A percentile compares a stretch with the other conserved stretches of the same genome.
Evolutionary conservation across 192 early-diverging fungal species (phyloP).

Genomic region (Podochytrium sp.): DNA sequence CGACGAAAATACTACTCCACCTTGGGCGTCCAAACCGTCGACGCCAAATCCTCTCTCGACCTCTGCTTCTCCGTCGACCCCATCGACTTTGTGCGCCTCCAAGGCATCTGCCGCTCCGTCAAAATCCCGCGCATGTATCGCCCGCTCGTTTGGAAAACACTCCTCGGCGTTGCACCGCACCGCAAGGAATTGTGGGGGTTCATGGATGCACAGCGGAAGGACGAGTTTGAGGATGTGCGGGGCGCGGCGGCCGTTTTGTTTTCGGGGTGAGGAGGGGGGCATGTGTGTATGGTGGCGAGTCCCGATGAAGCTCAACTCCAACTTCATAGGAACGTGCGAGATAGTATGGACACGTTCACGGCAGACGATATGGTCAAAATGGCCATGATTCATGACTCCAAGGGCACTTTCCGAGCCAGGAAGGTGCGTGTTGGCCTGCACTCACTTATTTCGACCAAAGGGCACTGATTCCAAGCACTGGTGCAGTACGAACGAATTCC

Average conservation of each 20-base stretch:
- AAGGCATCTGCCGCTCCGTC: not conserved
- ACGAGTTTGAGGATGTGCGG: constrained; percentile 36
- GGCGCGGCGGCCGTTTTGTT: constrained; percentile 18
- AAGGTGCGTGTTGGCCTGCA: not conserved
- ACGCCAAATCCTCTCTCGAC: constrained; percentile 40
- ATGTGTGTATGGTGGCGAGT: too few relatives aligned
- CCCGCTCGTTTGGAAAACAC: constrained; percentile 37
- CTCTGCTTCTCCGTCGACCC: constrained; percentile 27
- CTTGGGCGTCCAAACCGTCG: constrained; percentile 45
- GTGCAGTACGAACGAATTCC: not conserved
- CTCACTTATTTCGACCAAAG: too few relatives aligned
- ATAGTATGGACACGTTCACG: not conserved
- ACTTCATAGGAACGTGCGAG: not conserved
- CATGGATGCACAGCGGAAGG: constrained; percentile 29
- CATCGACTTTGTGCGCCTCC: constrained; percentile 37
- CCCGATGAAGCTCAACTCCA: too few relatives aligned
- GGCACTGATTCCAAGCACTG: too few relatives aligned
- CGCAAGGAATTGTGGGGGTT: constrained; percentile 39
- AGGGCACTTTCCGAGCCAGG: not conserved
- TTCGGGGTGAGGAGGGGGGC: too few relatives aligned
- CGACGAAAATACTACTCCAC: constrained; percentile 44
- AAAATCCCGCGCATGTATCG: constrained; percentile 19
- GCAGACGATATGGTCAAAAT: not conserved
- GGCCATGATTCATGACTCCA: not conserved
- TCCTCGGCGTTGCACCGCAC: constrained; percentile 38